Conservation (phyloP, 2,329 filamentous ascomycete genomes). For the Calonectria henricotiae region DNA sequence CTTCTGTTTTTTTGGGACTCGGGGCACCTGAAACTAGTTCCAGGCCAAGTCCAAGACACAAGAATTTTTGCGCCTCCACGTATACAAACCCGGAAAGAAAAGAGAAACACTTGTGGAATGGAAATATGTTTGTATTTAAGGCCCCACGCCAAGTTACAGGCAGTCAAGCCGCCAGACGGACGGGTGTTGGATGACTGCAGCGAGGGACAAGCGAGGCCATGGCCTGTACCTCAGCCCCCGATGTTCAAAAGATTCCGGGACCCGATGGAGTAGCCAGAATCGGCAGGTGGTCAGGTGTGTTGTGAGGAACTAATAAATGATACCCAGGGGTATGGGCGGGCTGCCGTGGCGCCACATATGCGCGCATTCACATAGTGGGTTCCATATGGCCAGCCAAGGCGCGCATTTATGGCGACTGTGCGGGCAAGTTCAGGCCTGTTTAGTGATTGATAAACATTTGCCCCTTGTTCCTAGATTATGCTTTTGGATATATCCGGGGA, state of each 20-base stretch:
- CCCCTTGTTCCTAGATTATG: not conserved
- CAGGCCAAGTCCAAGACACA: not conserved
- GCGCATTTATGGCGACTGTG: not conserved
- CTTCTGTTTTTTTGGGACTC: too few relatives aligned
- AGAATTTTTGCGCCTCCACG: not conserved
- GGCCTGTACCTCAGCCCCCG: too few relatives aligned
- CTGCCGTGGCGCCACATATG: constrained; percentile 7
- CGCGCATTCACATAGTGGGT: not conserved
- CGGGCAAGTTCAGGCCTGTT: not conserved
- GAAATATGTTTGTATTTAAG: not conserved
- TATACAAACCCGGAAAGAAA: not conserved
- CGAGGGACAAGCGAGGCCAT: not conserved
- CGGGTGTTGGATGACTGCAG: not conserved
- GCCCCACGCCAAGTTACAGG: not conserved
- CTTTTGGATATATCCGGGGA: too few relatives aligned
- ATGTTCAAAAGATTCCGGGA: not conserved
- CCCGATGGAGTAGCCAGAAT: not conserved
- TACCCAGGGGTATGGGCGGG: not conserved
- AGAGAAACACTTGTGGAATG: not conserved
- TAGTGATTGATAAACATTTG: not conserved
- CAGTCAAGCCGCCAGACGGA: not conserved
- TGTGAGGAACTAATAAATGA: not conserved
- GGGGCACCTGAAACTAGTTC: not conserved
- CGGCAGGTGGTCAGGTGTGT: constrained; percentile 14
- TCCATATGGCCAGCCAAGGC: not conserved